These are phyloP conservation scores for Camelina neglecta DNA, from an alignment of 345 rosid genomes.

Conservation along the genomic window DNA sequence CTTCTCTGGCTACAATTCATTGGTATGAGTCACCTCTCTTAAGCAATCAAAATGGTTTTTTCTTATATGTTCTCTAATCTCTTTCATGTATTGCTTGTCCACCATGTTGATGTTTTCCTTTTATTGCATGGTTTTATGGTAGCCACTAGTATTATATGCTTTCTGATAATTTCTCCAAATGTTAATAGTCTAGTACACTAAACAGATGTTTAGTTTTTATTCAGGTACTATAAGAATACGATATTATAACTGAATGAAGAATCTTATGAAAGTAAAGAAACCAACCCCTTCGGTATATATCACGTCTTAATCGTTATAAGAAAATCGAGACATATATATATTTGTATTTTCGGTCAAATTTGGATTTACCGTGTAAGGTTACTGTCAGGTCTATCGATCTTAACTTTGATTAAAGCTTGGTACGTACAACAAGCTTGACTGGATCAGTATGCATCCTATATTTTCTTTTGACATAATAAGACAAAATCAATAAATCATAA, in stretches of 20 bases:
- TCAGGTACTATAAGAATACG: not conserved
- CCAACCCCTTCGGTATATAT: not conserved
- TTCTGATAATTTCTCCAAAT: slow-evolving; percentile 10
- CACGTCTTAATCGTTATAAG: not conserved
- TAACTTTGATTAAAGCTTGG: not conserved
- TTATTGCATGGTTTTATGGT: slow-evolving; percentile 24
- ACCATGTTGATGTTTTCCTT: slow-evolving; percentile 23
- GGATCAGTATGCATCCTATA: not conserved
- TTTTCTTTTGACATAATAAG: slow-evolving; percentile 8
- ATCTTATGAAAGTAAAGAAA: not conserved
- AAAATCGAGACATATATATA: not conserved
- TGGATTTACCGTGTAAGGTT: not conserved
- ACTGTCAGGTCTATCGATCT: not conserved
- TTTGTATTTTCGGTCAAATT: not conserved
- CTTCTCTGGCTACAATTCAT: slow-evolving; percentile 41
- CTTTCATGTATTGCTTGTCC: slow-evolving; percentile 22
- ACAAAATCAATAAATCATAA: not conserved
- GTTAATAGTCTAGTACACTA: not conserved
- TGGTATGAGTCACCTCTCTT: slow-evolving; percentile 27
- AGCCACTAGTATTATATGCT: not conserved
- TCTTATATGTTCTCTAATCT: slow-evolving; percentile 36
- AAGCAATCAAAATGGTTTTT: slow-evolving; percentile 36
- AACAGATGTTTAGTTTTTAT: not conserved
- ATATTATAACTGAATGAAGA: not conserved
- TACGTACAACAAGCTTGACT: not conserved